phyloP scores from a whole-genome alignment of 1,139 yeast genomes.

The Yarrowia galli region DNA sequence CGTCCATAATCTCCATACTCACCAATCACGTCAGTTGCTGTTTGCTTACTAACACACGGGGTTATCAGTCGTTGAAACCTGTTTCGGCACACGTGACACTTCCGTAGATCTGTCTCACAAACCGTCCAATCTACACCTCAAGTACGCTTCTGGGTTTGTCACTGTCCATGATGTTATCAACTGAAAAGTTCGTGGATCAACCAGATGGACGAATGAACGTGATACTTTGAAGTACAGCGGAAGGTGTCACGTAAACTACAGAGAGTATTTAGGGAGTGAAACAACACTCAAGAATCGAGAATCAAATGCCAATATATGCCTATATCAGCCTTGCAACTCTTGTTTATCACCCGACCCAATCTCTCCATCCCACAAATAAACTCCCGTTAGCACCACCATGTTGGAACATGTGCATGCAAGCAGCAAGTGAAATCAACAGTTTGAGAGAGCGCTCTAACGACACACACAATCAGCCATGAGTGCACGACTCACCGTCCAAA shows the following conservation, averaged over 20 bases:
- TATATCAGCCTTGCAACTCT: no score
- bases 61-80: no score
- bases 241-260: no score
- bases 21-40: background rate
- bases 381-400: background rate
- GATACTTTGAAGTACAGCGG: no score
- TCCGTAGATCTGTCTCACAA: background rate
- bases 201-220: background rate
- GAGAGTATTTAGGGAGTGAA: no score
- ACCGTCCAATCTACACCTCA: background rate
- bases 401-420: conserved; percentile 13
- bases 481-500: conserved; percentile 28
- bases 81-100: background rate
- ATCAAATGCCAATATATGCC: no score
- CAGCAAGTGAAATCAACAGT: conserved; percentile 14
- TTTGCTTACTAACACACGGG: background rate
- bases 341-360: no score
- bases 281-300: no score
- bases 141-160: conserved; percentile 3
- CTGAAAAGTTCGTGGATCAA: no score
- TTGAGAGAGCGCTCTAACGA: background rate
- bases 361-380: background rate
- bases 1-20: no score
- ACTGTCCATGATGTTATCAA: background rate
- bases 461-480: conserved; percentile 2